Conservation (phyloP, 2,329 filamentous ascomycete species). For the Botrytis hyacinthi region DNA sequence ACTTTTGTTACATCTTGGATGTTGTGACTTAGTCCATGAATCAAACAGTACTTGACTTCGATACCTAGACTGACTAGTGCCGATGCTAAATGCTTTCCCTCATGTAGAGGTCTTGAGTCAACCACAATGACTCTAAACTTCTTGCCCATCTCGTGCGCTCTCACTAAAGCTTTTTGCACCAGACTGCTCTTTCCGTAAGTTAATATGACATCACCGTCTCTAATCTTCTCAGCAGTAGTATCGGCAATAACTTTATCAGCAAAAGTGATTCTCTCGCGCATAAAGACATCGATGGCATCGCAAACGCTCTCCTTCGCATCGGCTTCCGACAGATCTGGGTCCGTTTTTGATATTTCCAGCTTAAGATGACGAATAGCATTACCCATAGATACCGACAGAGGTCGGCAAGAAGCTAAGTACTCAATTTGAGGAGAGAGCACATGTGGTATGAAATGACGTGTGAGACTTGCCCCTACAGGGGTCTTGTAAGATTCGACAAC, state of each 20-base stretch:
- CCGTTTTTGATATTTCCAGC: conserved; percentile 84
- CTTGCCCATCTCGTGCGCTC: conserved; percentile 67
- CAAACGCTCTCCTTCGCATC: conserved; percentile 78
- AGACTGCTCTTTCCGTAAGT: conserved; percentile 85
- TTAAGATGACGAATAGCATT: conserved; percentile 96
- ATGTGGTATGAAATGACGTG: conserved; percentile 87
- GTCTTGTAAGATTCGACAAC: conserved; percentile 93
- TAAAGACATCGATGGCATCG: conserved; percentile 82
- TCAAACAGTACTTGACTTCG: conserved; percentile 75
- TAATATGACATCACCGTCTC: conserved; percentile 76
- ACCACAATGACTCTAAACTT: conserved; percentile 81
- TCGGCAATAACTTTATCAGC: conserved; percentile 83
- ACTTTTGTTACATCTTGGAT: conserved; percentile 63
- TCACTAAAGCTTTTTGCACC: conserved; percentile 76
- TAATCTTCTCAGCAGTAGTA: conserved; percentile 72
- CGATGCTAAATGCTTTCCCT: conserved; percentile 70
- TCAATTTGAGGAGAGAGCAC: conserved; percentile 93
- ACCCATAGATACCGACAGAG: conserved; percentile 94
- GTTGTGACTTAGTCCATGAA: conserved; percentile 73
- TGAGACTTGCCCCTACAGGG: conserved; percentile 77
- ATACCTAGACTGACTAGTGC: conserved; percentile 66
- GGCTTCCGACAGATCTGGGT: conserved; percentile 78
- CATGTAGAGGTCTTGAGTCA: conserved; percentile 70
- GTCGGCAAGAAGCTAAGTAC: conserved; percentile 89
- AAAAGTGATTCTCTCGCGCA: conserved; percentile 83